Evolutionary conservation across 208 protist species (phyloP).

Genomic region (Acanthamoeba lenticulata): DNA sequence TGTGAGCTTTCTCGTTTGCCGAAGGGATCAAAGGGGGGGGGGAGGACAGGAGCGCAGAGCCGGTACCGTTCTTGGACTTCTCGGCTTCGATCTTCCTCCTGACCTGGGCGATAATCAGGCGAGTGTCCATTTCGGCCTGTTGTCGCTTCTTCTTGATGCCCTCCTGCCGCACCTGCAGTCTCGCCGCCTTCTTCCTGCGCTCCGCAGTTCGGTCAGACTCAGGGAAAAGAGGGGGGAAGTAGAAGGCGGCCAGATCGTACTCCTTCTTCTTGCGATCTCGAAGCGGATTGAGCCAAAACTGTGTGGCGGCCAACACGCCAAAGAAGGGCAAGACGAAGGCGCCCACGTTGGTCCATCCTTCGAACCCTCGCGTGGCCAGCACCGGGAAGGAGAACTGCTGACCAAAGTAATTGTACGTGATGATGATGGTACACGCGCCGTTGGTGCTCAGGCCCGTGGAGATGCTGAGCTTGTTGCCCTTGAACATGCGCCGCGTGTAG

Average conservation of each 20-base stretch:
- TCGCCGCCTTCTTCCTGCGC: not conserved
- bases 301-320: slow-evolving; percentile 19
- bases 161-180: not conserved
- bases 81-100: slow-evolving; percentile 22
- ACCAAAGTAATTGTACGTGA: slow-evolving; percentile 34
- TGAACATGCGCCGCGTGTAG: slow-evolving; percentile 20
- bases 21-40: not conserved
- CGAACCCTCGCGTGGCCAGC: slow-evolving; percentile 6
- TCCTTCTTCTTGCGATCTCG: slow-evolving; percentile 26
- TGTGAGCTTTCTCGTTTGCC: not conserved
- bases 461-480: slow-evolving; percentile 51
- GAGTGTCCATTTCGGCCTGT: slow-evolving; percentile 54
- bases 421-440: slow-evolving; percentile 1
- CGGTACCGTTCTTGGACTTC: not conserved
- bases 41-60: not conserved
- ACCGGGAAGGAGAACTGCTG: slow-evolving; percentile 30
- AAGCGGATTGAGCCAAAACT: slow-evolving; percentile 56
- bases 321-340: not conserved
- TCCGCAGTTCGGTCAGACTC: not conserved
- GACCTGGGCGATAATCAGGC: slow-evolving; percentile 2
- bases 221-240: not conserved
- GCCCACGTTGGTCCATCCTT: not conserved
- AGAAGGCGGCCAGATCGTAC: not conserved
- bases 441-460: not conserved
- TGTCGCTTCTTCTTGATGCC: slow-evolving; percentile 7